A percentile compares a stretch with the other conserved stretches of the same genome.
These are phyloP conservation scores for Penicillium pulvis DNA, from an alignment of 495 filamentous ascomycete species.

Conservation along the genomic window DNA sequence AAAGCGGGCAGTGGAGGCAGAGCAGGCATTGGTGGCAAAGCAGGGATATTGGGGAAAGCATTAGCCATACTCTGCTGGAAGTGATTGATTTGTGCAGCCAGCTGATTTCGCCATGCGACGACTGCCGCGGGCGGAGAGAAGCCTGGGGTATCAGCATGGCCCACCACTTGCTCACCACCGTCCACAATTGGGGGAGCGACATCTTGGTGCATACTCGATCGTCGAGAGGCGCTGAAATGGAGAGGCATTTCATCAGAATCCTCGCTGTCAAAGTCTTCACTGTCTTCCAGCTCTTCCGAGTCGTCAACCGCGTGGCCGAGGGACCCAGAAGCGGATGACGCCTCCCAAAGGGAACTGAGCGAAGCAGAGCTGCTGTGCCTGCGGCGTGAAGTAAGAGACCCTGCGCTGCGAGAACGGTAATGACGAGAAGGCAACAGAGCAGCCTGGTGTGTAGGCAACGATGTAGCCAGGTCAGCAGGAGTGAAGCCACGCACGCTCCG, in stretches of 20 bases:
- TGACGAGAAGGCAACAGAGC: constrained; percentile 52
- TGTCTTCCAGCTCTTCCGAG: constrained; percentile 42
- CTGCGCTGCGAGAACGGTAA: constrained; percentile 61
- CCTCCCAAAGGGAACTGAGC: constrained; percentile 62
- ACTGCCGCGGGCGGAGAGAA: constrained; percentile 64
- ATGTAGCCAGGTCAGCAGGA: constrained; percentile 70
- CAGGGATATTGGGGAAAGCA: constrained; percentile 69
- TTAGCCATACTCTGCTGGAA: constrained; percentile 72
- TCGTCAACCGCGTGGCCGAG: constrained; percentile 48
- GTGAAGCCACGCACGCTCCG: constrained; percentile 72
- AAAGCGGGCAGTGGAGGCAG: constrained; percentile 60
- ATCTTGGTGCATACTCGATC: constrained; percentile 49
- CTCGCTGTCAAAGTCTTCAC: constrained; percentile 38
- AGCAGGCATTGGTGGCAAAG: constrained; percentile 58
- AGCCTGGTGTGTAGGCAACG: constrained; percentile 59
- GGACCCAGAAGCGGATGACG: constrained; percentile 44
- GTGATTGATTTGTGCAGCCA: constrained; percentile 77
- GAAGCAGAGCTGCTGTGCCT: constrained; percentile 68
- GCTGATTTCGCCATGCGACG: constrained; percentile 73
- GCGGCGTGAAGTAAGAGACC: constrained; percentile 56
- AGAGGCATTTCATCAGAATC: constrained; percentile 40
- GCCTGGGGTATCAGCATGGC: constrained; percentile 33
- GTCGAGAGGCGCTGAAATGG: constrained; percentile 47
- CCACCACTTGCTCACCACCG: constrained; percentile 28
- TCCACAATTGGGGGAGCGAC: constrained; percentile 20